phyloP scores from a whole-genome alignment of 305 asterid genomes.

The Ilex paraguariensis region DNA sequence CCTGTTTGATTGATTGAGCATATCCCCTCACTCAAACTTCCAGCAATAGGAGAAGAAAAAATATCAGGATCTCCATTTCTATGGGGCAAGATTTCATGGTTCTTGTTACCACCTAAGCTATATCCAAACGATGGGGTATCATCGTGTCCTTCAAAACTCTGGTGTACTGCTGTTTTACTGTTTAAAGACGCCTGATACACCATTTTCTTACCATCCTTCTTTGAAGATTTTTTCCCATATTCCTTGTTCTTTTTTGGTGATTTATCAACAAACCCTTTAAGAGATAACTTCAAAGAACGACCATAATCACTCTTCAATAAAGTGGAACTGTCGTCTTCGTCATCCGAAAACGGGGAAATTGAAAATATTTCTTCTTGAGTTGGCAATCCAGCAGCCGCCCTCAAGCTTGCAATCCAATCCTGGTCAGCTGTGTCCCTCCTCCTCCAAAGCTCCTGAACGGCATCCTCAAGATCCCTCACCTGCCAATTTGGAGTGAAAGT shows the following conservation, averaged over 20 bases:
- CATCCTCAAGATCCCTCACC: slow-evolving; percentile 77
- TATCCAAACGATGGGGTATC: slow-evolving; percentile 39
- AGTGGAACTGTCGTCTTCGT: slow-evolving; percentile 64
- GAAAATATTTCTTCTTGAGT: slow-evolving; percentile 81
- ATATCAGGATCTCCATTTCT: slow-evolving; percentile 38
- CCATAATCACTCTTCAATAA: slow-evolving; percentile 48
- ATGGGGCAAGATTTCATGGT: slow-evolving; percentile 34
- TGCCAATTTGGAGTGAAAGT: slow-evolving; percentile 26
- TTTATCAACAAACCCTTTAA: slow-evolving; percentile 62
- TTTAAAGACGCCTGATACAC: slow-evolving; percentile 36
- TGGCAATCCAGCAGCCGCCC: slow-evolving; percentile 96
- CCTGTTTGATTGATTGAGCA: slow-evolving; percentile 38
- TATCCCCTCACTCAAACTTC: slow-evolving; percentile 43
- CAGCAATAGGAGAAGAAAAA: slow-evolving; percentile 49
- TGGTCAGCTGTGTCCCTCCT: slow-evolving; percentile 86
- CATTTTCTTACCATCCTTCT: slow-evolving; percentile 67
- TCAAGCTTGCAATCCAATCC: slow-evolving; percentile 76
- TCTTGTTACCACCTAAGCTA: slow-evolving; percentile 29
- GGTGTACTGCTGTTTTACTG: slow-evolving; percentile 28
- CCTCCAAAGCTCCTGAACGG: slow-evolving; percentile 97
- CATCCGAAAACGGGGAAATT: slow-evolving; percentile 86
- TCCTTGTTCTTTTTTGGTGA: slow-evolving; percentile 77
- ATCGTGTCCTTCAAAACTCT: slow-evolving; percentile 27
- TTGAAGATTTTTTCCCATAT: slow-evolving; percentile 61
- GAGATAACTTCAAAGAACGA: slow-evolving; percentile 75